A percentile compares a stretch with the other conserved stretches of the same genome.
These are phyloP conservation scores for Cryptosporidium viatorum DNA, from an alignment of 169 alveolate species.

Conservation along the genomic window DNA sequence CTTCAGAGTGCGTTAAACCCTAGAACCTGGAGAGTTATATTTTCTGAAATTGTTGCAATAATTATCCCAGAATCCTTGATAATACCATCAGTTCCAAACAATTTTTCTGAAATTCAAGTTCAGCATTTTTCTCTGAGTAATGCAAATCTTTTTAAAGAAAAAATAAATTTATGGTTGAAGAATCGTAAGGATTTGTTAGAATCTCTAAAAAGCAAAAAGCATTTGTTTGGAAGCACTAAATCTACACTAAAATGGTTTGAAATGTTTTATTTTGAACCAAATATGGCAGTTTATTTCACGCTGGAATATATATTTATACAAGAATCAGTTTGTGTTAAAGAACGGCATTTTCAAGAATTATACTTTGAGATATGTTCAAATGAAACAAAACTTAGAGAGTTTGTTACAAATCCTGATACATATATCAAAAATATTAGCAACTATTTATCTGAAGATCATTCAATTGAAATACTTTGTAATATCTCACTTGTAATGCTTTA, in stretches of 20 bases:
- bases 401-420: conserved; percentile 10
- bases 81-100: conserved; percentile 32
- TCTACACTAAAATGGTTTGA: conserved; percentile 51
- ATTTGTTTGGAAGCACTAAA: not conserved
- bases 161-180: not conserved
- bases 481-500: conserved; percentile 35
- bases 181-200: not conserved
- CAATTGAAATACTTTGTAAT: conserved; percentile 50
- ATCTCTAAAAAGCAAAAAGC: not conserved
- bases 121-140: not conserved
- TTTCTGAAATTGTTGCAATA: conserved; percentile 59
- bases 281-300: conserved; percentile 30
- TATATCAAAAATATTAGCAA: conserved; percentile 11
- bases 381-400: conserved; percentile 33
- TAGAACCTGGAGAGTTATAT: conserved; percentile 48
- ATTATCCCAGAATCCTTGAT: conserved; percentile 35
- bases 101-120: not conserved
- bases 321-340: not conserved
- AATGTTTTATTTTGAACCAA: conserved; percentile 61
- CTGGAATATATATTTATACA: not conserved
- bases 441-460: conserved; percentile 7
- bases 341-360: conserved; percentile 20
- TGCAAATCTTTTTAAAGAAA: not conserved
- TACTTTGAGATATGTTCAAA: conserved; percentile 21
- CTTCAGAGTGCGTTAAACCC: conserved; percentile 19